Evolutionary conservation across 2,329 filamentous ascomycete genomes (phyloP).

Genomic region (Sarocladium brachiariae): DNA sequence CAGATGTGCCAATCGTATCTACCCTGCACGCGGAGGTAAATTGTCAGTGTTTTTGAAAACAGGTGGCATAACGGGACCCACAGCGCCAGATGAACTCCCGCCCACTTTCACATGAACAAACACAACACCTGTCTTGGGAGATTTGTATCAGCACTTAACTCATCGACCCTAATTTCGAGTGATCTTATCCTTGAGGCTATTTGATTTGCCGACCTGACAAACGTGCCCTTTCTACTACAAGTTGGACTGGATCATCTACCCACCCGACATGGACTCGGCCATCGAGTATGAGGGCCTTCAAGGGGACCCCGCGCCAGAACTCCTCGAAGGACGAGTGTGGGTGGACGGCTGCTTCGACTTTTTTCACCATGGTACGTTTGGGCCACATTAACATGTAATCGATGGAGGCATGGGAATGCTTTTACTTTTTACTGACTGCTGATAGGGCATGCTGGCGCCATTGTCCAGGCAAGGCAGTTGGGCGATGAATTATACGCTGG

Average conservation of each 20-base stretch:
- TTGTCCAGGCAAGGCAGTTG: slow-evolving; percentile 89
- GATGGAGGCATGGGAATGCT: neutral
- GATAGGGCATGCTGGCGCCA: slow-evolving; percentile 86
- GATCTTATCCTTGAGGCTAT: neutral
- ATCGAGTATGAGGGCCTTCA: slow-evolving; percentile 18
- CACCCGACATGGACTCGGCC: neutral
- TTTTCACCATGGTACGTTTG: slow-evolving; percentile 75
- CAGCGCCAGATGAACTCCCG: too few species aligned
- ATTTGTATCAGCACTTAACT: neutral
- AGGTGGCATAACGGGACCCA: too few species aligned
- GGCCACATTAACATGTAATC: neutral
- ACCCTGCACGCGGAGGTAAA: too few species aligned
- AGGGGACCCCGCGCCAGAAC: slow-evolving; percentile 45
- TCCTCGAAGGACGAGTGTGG: slow-evolving; percentile 76
- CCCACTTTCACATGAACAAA: neutral
- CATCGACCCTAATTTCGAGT: neutral
- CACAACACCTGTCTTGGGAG: neutral
- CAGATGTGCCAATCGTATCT: too few species aligned
- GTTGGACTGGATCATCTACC: too few species aligned
- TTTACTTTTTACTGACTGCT: neutral
- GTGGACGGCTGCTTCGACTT: slow-evolving; percentile 99
- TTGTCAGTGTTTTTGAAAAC: too few species aligned
- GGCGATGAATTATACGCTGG: slow-evolving; percentile 85
- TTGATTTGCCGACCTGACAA: too few species aligned
- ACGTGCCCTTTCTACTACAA: too few species aligned